phyloP scores from a whole-genome alignment of 2,329 filamentous ascomycete species.

The Paracoccidioides lutzii region DNA sequence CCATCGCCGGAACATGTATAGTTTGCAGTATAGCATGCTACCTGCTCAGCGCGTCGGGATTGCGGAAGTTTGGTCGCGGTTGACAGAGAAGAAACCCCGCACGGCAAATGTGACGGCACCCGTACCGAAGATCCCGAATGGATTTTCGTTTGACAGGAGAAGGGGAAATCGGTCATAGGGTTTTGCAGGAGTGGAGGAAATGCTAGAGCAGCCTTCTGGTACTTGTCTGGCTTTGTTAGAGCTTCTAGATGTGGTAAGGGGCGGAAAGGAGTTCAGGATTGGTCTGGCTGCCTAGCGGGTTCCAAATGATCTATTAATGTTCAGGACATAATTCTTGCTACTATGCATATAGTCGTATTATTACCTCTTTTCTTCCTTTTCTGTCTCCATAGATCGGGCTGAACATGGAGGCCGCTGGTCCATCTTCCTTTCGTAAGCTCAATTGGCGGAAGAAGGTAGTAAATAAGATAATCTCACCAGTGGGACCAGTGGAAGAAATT shows the following conservation, averaged over 20 bases:
- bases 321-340: not conserved
- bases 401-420: too few species aligned
- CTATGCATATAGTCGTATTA: not conserved
- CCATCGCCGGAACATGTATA: slow-evolving; percentile 87
- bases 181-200: not conserved
- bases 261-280: not conserved
- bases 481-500: too few species aligned
- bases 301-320: not conserved
- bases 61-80: slow-evolving; percentile 68
- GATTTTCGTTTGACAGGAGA: slow-evolving; percentile 23
- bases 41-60: slow-evolving; percentile 70
- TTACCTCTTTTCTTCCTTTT: not conserved
- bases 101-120: slow-evolving; percentile 16
- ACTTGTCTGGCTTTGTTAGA: not conserved
- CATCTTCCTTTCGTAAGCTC: too few species aligned
- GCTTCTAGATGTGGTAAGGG: not conserved
- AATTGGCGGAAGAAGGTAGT: too few species aligned
- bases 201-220: not conserved
- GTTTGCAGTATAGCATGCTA: slow-evolving; percentile 94
- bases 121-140: slow-evolving; percentile 21
- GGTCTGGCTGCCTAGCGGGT: not conserved
- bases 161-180: slow-evolving; percentile 21
- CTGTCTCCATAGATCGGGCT: too few species aligned
- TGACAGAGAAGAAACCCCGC: slow-evolving; percentile 40
- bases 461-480: too few species aligned